Conservation (phyloP, 1,139 yeast genomes). For the Torulaspora pretoriensis region DNA sequence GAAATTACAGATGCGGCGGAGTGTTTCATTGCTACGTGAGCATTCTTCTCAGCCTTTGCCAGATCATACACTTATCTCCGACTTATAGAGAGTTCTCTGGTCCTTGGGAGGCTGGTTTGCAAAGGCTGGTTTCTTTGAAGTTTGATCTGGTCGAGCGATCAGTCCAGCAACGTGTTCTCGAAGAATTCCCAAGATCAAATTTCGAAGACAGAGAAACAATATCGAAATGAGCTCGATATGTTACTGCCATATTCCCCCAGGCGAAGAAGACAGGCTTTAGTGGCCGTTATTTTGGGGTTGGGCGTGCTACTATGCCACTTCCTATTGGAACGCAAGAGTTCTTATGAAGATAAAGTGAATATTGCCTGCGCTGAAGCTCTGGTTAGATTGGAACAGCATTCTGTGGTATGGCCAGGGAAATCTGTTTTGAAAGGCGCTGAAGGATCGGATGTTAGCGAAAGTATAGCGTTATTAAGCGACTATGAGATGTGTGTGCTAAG, state of each 20-base stretch:
- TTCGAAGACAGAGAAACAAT: too few relatives aligned
- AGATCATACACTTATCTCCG: too few relatives aligned
- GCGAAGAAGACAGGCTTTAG: background rate
- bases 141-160: too few relatives aligned
- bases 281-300: background rate
- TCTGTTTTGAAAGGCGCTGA: background rate
- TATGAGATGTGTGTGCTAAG: conserved; percentile 5
- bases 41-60: too few relatives aligned
- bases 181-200: too few relatives aligned
- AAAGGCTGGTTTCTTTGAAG: too few relatives aligned
- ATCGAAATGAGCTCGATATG: background rate
- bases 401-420: background rate
- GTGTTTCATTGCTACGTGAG: too few relatives aligned
- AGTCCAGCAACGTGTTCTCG: too few relatives aligned
- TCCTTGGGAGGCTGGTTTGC: too few relatives aligned
- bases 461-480: background rate
- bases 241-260: background rate
- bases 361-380: background rate
- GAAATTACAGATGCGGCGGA: too few relatives aligned
- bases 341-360: background rate
- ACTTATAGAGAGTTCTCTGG: too few relatives aligned
- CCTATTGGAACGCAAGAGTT: background rate
- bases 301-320: background rate
- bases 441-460: conserved; percentile 9
- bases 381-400: background rate